Conservation (phyloP, 1,284 basidiomycete genomes). For the Bjerkandera adusta region DNA sequence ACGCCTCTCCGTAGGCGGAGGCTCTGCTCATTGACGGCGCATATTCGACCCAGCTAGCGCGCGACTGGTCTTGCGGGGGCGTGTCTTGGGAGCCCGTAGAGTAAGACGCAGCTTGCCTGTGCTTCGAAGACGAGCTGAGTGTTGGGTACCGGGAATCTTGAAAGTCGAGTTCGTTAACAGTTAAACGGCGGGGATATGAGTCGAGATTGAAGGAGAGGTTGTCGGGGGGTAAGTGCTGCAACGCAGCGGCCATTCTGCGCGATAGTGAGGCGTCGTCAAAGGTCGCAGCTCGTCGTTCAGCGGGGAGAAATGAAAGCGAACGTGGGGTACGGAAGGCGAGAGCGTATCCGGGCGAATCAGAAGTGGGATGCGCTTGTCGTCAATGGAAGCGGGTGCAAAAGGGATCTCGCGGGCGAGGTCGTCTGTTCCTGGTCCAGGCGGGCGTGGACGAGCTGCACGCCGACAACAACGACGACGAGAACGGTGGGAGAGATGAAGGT, state of each 20-base stretch:
- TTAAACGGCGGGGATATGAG: conserved; percentile 50
- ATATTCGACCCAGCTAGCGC: conserved; percentile 24
- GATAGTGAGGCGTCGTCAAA: background rate
- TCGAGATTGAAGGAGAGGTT: conserved; percentile 17
- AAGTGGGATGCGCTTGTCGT: conserved; percentile 6
- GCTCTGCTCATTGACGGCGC: conserved; percentile 8
- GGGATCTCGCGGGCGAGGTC: too few species aligned
- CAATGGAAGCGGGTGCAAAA: conserved; percentile 4
- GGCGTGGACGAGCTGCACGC: background rate
- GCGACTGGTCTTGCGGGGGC: conserved; percentile 21
- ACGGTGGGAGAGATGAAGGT: background rate
- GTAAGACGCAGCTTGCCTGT: conserved; percentile 7
- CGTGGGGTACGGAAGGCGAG: conserved; percentile 5
- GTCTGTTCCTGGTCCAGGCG: too few species aligned
- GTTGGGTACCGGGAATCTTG: conserved; percentile 61
- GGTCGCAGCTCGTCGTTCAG: background rate
- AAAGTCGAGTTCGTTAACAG: conserved; percentile 56
- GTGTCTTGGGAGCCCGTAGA: conserved; percentile 15
- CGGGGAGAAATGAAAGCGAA: conserved; percentile 5
- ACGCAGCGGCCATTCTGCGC: conserved; percentile 31
- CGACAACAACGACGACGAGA: background rate
- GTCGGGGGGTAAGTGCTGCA: conserved; percentile 26
- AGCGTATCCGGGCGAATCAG: conserved; percentile 7
- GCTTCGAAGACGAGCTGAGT: conserved; percentile 25
- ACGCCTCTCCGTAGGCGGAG: conserved; percentile 11